These are phyloP conservation scores for Haplographium delicatum DNA, from an alignment of 495 filamentous ascomycete species.

Conservation along the genomic window DNA sequence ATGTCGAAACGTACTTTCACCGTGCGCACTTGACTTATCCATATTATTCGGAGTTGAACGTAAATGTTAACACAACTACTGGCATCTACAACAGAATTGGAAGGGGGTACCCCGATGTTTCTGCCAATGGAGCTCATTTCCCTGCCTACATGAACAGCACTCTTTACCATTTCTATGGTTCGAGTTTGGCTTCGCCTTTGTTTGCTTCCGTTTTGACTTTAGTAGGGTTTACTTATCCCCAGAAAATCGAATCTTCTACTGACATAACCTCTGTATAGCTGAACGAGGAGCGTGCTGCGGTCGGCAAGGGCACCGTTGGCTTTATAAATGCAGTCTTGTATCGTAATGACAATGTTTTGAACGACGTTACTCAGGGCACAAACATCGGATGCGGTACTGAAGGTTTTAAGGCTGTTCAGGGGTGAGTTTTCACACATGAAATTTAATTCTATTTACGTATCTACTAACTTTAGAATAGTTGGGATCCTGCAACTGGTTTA, in stretches of 20 bases:
- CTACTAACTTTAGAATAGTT: slow-evolving; percentile 12
- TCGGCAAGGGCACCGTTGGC: slow-evolving; percentile 44
- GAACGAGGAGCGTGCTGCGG: slow-evolving; percentile 41
- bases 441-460: not conserved
- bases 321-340: slow-evolving; percentile 50
- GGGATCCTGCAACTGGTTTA: slow-evolving; percentile 48
- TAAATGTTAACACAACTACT: slow-evolving; percentile 31
- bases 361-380: slow-evolving; percentile 43
- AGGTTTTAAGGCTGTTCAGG: slow-evolving; percentile 43
- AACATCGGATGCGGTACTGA: slow-evolving; percentile 43
- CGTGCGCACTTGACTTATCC: slow-evolving; percentile 29
- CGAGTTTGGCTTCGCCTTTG: slow-evolving; percentile 32
- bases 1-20: slow-evolving; percentile 23
- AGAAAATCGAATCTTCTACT: not conserved
- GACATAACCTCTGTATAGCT: slow-evolving; percentile 41
- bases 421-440: slow-evolving; percentile 6
- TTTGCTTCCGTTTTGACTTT: slow-evolving; percentile 35
- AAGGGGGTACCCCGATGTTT: slow-evolving; percentile 32
- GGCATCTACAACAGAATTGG: slow-evolving; percentile 37
- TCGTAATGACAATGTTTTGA: slow-evolving; percentile 37
- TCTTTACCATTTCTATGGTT: slow-evolving; percentile 31
- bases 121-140: slow-evolving; percentile 29
- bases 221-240: slow-evolving; percentile 9
- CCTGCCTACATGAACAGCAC: slow-evolving; percentile 20
- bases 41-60: slow-evolving; percentile 21